Percentiles rank a stretch among this genome's conserved stretches.
phyloP scores from a whole-genome alignment of 2,329 filamentous ascomycete species.

The Xylariaceae sp. region DNA sequence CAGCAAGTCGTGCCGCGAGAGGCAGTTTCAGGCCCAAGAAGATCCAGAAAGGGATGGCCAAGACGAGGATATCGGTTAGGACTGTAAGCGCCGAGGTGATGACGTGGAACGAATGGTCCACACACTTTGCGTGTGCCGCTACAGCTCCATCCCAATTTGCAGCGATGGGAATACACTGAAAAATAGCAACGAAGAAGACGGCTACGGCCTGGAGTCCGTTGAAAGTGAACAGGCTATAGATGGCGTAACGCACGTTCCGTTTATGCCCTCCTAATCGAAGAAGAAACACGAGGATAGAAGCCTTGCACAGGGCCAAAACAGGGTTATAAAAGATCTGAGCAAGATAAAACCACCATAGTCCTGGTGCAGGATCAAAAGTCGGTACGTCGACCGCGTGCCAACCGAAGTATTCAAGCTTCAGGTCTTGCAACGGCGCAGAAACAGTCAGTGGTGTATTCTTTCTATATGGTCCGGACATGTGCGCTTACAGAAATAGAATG shows the following conservation, averaged over 20 bases:
- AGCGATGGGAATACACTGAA: slow-evolving; percentile 38
- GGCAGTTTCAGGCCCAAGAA: slow-evolving; percentile 40
- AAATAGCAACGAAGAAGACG: slow-evolving; percentile 37
- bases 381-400: slow-evolving; percentile 19
- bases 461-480: slow-evolving; percentile 1
- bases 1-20: slow-evolving; percentile 34
- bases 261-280: slow-evolving; percentile 38
- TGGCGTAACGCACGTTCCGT: slow-evolving; percentile 28
- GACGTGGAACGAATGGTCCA: slow-evolving; percentile 34
- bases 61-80: slow-evolving; percentile 38
- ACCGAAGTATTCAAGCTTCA: slow-evolving; percentile 34
- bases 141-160: slow-evolving; percentile 31
- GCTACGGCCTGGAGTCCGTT: slow-evolving; percentile 35
- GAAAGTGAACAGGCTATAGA: slow-evolving; percentile 31
- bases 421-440: slow-evolving; percentile 6
- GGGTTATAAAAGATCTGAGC: slow-evolving; percentile 45
- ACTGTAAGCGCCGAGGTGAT: slow-evolving; percentile 37
- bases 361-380: slow-evolving; percentile 13
- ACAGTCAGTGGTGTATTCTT: neutral
- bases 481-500: slow-evolving; percentile 28
- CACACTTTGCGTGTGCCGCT: slow-evolving; percentile 27
- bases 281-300: slow-evolving; percentile 43
- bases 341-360: slow-evolving; percentile 34
- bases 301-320: slow-evolving; percentile 43
- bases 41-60: slow-evolving; percentile 40